phyloP scores from a whole-genome alignment of 2,329 filamentous ascomycete genomes.

The Alternaria tenuissima region DNA sequence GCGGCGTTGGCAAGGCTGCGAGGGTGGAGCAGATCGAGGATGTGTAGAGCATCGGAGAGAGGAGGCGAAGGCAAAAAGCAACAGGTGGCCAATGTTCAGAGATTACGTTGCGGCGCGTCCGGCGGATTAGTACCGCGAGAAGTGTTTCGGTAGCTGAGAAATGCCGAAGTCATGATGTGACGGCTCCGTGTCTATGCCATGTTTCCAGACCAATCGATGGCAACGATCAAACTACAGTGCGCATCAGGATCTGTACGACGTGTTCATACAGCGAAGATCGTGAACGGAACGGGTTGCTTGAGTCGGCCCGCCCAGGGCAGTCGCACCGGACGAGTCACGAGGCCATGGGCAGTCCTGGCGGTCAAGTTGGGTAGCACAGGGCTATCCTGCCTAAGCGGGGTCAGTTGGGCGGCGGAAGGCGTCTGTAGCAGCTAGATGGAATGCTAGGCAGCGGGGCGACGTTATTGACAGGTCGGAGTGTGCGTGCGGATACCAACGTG shows the following conservation, averaged over 20 bases:
- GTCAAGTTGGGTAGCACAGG: slow-evolving; percentile 23
- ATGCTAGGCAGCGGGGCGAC: slow-evolving; percentile 15
- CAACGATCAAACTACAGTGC: background rate
- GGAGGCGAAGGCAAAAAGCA: slow-evolving; percentile 17
- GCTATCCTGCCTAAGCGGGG: slow-evolving; percentile 21
- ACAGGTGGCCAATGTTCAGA: slow-evolving; percentile 6
- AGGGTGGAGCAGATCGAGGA: slow-evolving; percentile 43
- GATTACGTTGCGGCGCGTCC: slow-evolving; percentile 15
- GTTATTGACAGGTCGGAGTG: slow-evolving; percentile 18
- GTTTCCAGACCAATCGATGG: slow-evolving; percentile 4
- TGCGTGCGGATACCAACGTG: slow-evolving; percentile 2
- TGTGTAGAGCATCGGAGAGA: slow-evolving; percentile 22
- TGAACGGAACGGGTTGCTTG: slow-evolving; percentile 10
- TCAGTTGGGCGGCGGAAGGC: slow-evolving; percentile 17
- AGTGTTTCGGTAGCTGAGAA: slow-evolving; percentile 3
- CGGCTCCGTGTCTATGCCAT: background rate
- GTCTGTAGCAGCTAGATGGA: slow-evolving; percentile 12
- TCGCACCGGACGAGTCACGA: slow-evolving; percentile 23
- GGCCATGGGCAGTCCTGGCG: slow-evolving; percentile 10
- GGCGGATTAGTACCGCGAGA: slow-evolving; percentile 10
- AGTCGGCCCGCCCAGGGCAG: slow-evolving; percentile 20
- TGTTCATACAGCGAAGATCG: slow-evolving; percentile 30
- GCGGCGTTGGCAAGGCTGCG: slow-evolving; percentile 27
- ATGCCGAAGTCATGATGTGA: slow-evolving; percentile 9
- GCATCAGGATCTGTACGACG: slow-evolving; percentile 24